phyloP scores from a whole-genome alignment of 768 basidiomycete genomes.

The Pleurotus tuber-regium region DNA sequence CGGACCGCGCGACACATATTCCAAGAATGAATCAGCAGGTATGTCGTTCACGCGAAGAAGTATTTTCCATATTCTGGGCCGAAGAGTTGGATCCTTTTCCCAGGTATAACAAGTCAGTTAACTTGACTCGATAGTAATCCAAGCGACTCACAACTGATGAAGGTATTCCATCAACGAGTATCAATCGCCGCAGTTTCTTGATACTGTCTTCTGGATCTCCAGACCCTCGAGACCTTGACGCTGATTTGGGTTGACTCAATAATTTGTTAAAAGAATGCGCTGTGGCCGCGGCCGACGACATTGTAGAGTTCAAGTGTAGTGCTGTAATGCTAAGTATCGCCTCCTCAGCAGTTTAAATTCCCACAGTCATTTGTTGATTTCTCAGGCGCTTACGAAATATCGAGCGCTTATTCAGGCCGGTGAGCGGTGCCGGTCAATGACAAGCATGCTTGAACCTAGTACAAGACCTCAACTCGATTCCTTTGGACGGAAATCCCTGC shows the following conservation, averaged over 20 bases:
- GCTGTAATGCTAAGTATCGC: too few relatives aligned
- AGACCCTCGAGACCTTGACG: slow-evolving; percentile 61
- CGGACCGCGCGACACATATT: slow-evolving; percentile 80
- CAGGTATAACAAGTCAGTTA: background rate
- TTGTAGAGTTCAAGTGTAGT: background rate
- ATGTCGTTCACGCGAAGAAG: slow-evolving; percentile 79
- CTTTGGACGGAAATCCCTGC: slow-evolving; percentile 3
- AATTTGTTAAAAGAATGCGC: slow-evolving; percentile 83
- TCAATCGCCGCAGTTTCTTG: slow-evolving; percentile 84
- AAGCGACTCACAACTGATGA: slow-evolving; percentile 63
- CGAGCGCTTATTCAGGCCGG: background rate
- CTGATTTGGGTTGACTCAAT: slow-evolving; percentile 63
- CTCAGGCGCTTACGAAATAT: background rate
- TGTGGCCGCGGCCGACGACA: slow-evolving; percentile 31
- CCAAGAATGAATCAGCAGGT: slow-evolving; percentile 70
- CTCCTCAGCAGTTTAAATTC: too few relatives aligned
- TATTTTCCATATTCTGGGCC: slow-evolving; percentile 94
- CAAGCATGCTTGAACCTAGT: background rate
- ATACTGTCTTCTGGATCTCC: slow-evolving; percentile 70
- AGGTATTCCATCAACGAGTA: slow-evolving; percentile 90
- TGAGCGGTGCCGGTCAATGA: slow-evolving; percentile 1
- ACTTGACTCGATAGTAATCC: background rate
- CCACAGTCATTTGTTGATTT: too few relatives aligned
- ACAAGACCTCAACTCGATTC: slow-evolving; percentile 8
- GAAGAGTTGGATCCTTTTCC: slow-evolving; percentile 78